Evolutionary conservation across 768 basidiomycete species (phyloP), one percentile per base, ranked within the genome.

Genomic region (Multifurca ochricompacta): DNA sequence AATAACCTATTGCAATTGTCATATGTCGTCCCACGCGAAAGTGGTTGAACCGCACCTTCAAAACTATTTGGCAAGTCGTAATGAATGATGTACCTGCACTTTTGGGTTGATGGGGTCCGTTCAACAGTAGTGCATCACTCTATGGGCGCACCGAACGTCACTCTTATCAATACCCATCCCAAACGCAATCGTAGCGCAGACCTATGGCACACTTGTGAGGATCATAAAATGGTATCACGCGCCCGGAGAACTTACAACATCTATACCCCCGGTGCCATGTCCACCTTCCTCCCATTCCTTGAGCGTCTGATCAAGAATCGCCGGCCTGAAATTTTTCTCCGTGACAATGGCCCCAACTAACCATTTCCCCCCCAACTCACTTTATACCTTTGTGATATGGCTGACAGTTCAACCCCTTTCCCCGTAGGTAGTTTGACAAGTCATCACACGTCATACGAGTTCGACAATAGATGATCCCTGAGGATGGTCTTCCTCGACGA

Each of bases 121-220:
- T 40, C 37, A 34, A 41, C 3, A 13, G 18, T 51, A 11, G 28
- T 28, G 32, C 30, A 6, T 46, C 19, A 23, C 21, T 6, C 37
- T 41, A n/a, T n/a, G n/a, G 13, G 39, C 68, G 19, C 64, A 81
- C 81, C 85, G 76, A 48, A 88, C 86, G 58, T 89, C 83, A 18
- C 78, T 71, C 69, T 91, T 91, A 65, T 92, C 88, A 41, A 92
- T 91, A 1, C 89, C 89, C 70, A 91, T 81, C 2, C 90, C 90
- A 61, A 91, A 92, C 4, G 89, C 89, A 46, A 91, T 79, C 0
- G 87, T 88, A 9, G 86, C 86, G 23, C 86, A 81, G 39, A 87
- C 83, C 83, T 86, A 37, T 11, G 32, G 30, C 13, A 27, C 44
- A 19, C n/a, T 30, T 3, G 9, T 41, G 7, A 23, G 34, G 18